phyloP scores from a whole-genome alignment of 208 protist genomes.

The Acanthamoeba sp. region DNA sequence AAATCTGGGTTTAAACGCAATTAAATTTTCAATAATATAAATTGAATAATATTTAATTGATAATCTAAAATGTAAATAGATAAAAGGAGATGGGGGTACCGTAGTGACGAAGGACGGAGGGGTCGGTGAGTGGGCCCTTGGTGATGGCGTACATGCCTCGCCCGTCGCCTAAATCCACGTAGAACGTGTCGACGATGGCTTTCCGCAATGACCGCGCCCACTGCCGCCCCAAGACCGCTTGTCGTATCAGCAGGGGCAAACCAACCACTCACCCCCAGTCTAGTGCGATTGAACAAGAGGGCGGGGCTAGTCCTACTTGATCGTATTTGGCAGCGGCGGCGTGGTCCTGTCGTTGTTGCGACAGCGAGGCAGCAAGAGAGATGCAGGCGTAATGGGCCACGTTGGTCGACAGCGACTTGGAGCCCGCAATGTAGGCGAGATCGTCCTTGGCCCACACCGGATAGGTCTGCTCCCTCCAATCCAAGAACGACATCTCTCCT shows the following conservation, averaged over 20 bases:
- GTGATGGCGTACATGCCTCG: conserved; percentile 13
- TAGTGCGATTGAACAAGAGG: no score
- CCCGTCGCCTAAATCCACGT: background rate
- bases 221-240: background rate
- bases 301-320: no score
- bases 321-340: background rate
- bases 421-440: background rate
- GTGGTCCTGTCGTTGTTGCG: background rate
- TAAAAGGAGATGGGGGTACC: background rate
- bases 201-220: background rate
- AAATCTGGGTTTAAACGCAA: background rate
- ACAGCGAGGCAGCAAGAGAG: background rate
- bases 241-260: background rate
- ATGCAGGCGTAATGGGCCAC: background rate
- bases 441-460: conserved; percentile 27
- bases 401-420: conserved; percentile 4
- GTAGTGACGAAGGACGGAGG: background rate
- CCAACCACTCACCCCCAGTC: no score
- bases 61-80: no score
- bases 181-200: background rate
- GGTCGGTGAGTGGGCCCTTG: background rate
- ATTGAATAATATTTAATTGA: no score
- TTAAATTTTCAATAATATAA: no score
- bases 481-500: conserved; percentile 34
- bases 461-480: conserved; percentile 42